Evolutionary conservation across 768 basidiomycete genomes (phyloP), one percentile per base, ranked within the genome.

Genomic region (Boletus tomentosulus): DNA sequence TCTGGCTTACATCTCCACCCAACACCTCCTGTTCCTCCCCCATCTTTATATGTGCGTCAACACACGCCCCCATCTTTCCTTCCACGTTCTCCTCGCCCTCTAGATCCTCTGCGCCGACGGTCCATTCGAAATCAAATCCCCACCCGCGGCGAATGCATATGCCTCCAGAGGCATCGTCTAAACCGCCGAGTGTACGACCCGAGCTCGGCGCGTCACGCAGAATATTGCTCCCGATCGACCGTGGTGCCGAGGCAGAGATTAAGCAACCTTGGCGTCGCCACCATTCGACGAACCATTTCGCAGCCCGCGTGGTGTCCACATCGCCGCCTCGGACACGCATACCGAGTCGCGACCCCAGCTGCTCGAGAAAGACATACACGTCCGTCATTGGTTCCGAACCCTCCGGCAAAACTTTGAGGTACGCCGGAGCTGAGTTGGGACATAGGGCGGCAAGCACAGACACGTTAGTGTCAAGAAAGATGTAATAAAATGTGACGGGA

Each of bases 51-150:
- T 84, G 78, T 28, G 72, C 71, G 47, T 83, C 82, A 49, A 91
- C 86, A 66, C 84, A 84, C 19, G 64, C 68, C 63, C 87, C 88
- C 87, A 91, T 92, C 65, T 81, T 81, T 30, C 69, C 66, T 66
- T 87, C 85, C 3, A 88, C 70, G 33, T 69, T 65, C 41, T 62
- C 50, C 60, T 54, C 47, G 38, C 50, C 19, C 51, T 55, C 11
- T 57, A 56, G 39, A 49, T 35, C 33, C 41, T 24, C 46, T 28
- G 48, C 56, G 39, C 63, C 59, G 13, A 62, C 51, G 13, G 74
- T 69, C 89, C 88, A 89, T 68, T 91, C 85, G 55, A 92, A 82
- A 70, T 92, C 89, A 64, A 92, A 90, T 48, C 89, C 89, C 89
- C 89, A 92, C 3, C 87, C 89, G 48, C 79, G 82, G n/a, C 71